phyloP scores from a whole-genome alignment of 2,329 filamentous ascomycete species.

The Xylaria sp. region DNA sequence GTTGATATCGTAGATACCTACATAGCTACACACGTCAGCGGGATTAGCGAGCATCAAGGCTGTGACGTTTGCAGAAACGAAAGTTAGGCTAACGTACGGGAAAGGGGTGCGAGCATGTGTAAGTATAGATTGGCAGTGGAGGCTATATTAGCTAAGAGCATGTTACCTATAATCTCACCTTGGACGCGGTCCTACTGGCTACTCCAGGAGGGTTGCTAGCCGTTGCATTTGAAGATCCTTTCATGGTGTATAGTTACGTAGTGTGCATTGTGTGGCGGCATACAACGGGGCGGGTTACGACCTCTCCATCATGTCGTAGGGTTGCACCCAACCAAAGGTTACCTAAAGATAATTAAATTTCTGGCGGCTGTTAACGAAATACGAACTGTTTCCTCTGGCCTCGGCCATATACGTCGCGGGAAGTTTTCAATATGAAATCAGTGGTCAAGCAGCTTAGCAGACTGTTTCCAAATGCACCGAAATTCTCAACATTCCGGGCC shows the following conservation, averaged over 20 bases:
- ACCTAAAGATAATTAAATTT: not conserved
- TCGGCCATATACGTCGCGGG: no score
- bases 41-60: not conserved
- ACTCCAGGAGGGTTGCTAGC: not conserved
- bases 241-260: constrained; percentile 18
- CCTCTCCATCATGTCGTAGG: constrained; percentile 6
- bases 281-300: not conserved
- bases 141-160: not conserved
- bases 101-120: not conserved
- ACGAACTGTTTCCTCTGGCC: not conserved
- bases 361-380: not conserved
- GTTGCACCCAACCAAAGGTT: not conserved
- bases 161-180: not conserved
- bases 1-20: not conserved
- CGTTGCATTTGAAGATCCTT: constrained; percentile 11
- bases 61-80: not conserved
- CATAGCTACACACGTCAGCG: not conserved
- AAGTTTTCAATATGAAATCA: not conserved
- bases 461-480: not conserved
- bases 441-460: not conserved
- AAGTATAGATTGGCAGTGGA: not conserved
- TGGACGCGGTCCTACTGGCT: not conserved
- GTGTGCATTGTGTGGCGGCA: constrained; percentile 9
- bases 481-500: no score
- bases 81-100: not conserved